Base-by-base conservation (phyloP, 257 asterid genomes). In the Gentiana straminea region DNA sequence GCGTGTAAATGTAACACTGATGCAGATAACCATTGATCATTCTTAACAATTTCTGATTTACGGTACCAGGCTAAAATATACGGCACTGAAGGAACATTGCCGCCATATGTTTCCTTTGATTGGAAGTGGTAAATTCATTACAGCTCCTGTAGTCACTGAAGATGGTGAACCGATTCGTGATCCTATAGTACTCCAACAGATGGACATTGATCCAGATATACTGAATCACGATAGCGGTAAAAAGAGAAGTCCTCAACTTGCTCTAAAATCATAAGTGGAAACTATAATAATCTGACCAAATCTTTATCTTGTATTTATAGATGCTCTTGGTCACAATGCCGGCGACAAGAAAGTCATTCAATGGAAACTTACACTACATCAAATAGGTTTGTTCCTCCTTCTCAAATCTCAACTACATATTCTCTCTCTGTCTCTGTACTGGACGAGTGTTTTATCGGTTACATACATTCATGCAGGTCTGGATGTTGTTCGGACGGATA, bases 101-200 rank as follows among this genome's bases (percentile, higher is more conserved):
- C 81, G 67, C 48, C 74, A 75, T 41, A 92, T 89, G 86, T 89
- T 88, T 76, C 89, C 91, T 43, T 75, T 89, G 77, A 73, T 92
- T 55, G 99, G 97, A 67, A 92, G 93, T 59, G 89, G 96, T 51
- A 86, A 74, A 51, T 86, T 73, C 66, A 77, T 92, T 46, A 92
- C 99, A 55, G 95, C 97, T 38, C 97, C 99, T 60, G 57, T 92
- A 70, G 76, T 92, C 55, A 82, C 94, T 8, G 95, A 92, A 72
- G 80, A 79, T 2, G 99, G 99, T 12, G 78, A 83, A 57, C 97
- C 95, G 72, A 80, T 73, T 58, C 67, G 61, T 62, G 99, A 92
- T 63, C 99, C 95, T 38, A 72, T 92, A 35, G 94, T 84, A 65
- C 91, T 92, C 70, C 87, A 86, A 53, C 86, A 90, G 79, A 70